phyloP scores from a whole-genome alignment of 345 rosid species.

The Eucalyptus cladocalyx region DNA sequence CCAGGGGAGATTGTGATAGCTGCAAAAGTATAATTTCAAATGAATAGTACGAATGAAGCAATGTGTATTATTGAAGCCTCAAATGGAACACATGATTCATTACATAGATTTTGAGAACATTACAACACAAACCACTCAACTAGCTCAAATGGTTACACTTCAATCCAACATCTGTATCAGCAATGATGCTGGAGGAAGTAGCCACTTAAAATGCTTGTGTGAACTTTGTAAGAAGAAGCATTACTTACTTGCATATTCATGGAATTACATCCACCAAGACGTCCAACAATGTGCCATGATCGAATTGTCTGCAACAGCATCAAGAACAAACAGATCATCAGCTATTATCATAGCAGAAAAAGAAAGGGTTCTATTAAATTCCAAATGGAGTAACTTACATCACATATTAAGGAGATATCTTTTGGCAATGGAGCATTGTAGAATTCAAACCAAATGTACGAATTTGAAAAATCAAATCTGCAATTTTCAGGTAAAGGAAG shows the following conservation, averaged over 20 bases:
- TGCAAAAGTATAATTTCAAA: background rate
- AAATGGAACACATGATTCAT: background rate
- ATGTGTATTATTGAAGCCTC: background rate
- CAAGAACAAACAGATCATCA: background rate
- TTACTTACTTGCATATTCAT: slow-evolving; percentile 90
- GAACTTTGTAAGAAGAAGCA: background rate
- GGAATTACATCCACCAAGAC: slow-evolving; percentile 95
- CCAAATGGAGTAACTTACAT: slow-evolving; percentile 34
- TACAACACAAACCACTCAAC: background rate
- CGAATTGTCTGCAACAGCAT: slow-evolving; percentile 54
- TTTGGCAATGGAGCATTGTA: slow-evolving; percentile 68
- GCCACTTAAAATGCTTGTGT: background rate
- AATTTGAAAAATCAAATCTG: slow-evolving; percentile 84
- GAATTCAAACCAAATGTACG: slow-evolving; percentile 93
- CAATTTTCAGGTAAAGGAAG: background rate
- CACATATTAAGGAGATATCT: slow-evolving; percentile 69
- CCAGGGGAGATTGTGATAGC: slow-evolving; percentile 70
- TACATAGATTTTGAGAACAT: background rate
- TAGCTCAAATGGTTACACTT: background rate
- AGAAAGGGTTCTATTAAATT: background rate
- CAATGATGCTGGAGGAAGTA: background rate
- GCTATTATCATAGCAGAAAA: background rate
- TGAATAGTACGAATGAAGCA: background rate
- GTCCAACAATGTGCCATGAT: slow-evolving; percentile 91
- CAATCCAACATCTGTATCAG: background rate